A percentile compares a stretch with the other conserved stretches of the same genome.
Evolutionary conservation across 306 rosid genomes (phyloP).

Genomic region (Crotalaria pallida): DNA sequence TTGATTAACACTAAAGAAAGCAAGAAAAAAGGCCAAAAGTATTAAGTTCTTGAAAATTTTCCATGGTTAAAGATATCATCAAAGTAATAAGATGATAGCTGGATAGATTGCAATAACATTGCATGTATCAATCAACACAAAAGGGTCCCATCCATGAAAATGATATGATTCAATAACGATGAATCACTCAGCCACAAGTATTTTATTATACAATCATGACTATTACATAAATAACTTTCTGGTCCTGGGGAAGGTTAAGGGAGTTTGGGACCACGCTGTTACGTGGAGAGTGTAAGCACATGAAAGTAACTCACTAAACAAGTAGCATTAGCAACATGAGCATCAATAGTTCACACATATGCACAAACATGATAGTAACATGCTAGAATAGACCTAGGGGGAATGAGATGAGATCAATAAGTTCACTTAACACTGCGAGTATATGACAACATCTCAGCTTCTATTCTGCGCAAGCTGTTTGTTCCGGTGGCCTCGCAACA

Average conservation of each 20-base stretch:
- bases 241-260: background rate
- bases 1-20: too few species aligned
- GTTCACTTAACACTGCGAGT: background rate
- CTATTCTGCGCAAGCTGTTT: conserved; percentile 8
- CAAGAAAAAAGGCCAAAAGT: background rate
- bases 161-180: background rate
- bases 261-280: background rate
- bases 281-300: background rate
- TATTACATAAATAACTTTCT: background rate
- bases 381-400: background rate
- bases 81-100: background rate
- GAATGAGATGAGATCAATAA: background rate
- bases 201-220: background rate
- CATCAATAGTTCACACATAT: background rate
- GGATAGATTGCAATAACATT: background rate
- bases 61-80: background rate
- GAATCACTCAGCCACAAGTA: background rate
- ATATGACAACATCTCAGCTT: background rate
- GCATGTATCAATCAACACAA: background rate
- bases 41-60: background rate
- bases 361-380: background rate
- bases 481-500: conserved; percentile 60
- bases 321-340: background rate
- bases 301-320: background rate
- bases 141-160: background rate